Evolutionary conservation across 805 yeast species (phyloP), one percentile per base, ranked within the genome.

Genomic region (Kodamaea neixiangensis): DNA sequence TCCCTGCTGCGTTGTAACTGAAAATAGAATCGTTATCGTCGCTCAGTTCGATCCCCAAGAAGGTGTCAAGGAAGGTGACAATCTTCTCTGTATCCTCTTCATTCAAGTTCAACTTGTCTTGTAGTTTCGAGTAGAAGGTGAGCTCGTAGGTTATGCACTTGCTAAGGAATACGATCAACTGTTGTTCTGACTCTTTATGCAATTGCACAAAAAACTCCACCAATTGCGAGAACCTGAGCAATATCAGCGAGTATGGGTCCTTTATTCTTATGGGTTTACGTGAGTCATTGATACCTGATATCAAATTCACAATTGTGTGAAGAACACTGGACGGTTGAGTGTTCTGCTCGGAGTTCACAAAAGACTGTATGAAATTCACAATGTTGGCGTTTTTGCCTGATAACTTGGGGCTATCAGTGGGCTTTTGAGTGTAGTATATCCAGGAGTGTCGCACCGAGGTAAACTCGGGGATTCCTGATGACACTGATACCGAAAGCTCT

Each of bases 21-120:
- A 64, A 62, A 4, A 61, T 58, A 5, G 63, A 53, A 39, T 63
- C 62, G 3, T 53, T 50, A 22, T 50, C 44, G 7, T 38, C 52
- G 20, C 18, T 35, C 13, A 13, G 45, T n/a, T 48, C 51, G 2
- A 39, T 45, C 13, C 41, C 49, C 4, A 63, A 52, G 31, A 63
- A 54, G 7, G 49, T 47, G 44, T 66, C 69, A 35, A 65, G 42
- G 5, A 58, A 55, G 2, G 46, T 45, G 3, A 59, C 62, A 7
- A 66, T 54, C 31, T 56, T 47, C n/a, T 58, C 58, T 7, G 69
- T 60, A 40, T 62, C 64, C 17, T 58, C 57, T 11, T 59, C 56
- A 14, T 49, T 44, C 14, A 61, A 17, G 20, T 59, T 59, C 41
- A 61, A 45, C 14, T 54, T 49, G 34, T 56, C 38, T 19, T 57